Conservation (phyloP, 768 basidiomycete species). For the Mycena vulgaris region DNA sequence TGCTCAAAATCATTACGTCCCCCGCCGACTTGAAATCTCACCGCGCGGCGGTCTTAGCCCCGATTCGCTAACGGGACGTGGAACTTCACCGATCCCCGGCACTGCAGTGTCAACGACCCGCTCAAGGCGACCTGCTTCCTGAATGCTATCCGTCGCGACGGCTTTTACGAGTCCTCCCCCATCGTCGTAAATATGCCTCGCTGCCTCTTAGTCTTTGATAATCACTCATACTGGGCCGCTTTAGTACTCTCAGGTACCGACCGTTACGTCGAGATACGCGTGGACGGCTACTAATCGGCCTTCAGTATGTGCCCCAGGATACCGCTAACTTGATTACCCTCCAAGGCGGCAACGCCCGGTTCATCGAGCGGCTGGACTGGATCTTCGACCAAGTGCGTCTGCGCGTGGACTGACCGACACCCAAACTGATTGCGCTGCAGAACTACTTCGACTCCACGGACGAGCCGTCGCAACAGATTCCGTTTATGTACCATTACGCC, state of each 20-base stretch:
- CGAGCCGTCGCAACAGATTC: slow-evolving; percentile 79
- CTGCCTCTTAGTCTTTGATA: not conserved
- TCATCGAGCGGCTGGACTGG: slow-evolving; percentile 69
- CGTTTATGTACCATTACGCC: slow-evolving; percentile 81
- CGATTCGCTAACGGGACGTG: slow-evolving; percentile 70
- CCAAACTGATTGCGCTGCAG: slow-evolving; percentile 44
- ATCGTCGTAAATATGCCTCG: slow-evolving; percentile 63
- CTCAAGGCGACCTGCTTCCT: slow-evolving; percentile 71
- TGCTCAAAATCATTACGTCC: not conserved
- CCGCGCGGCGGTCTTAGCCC: slow-evolving; percentile 54
- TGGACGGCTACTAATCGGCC: slow-evolving; percentile 2
- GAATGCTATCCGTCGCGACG: slow-evolving; percentile 68
- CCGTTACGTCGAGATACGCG: not conserved
- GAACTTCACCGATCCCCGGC: slow-evolving; percentile 76
- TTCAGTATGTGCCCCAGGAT: slow-evolving; percentile 76
- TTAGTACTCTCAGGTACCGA: slow-evolving; percentile 72
- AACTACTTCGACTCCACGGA: slow-evolving; percentile 75
- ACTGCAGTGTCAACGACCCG: slow-evolving; percentile 77
- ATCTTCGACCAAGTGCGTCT: slow-evolving; percentile 66
- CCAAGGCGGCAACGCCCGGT: slow-evolving; percentile 70
- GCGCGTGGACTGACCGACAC: not conserved
- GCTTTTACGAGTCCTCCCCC: slow-evolving; percentile 78
- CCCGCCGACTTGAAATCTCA: not conserved
- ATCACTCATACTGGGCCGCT: not conserved
- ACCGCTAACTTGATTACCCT: slow-evolving; percentile 73